Evolutionary conservation across 768 basidiomycete genomes (phyloP).

Genomic region (Cyathus striatus): DNA sequence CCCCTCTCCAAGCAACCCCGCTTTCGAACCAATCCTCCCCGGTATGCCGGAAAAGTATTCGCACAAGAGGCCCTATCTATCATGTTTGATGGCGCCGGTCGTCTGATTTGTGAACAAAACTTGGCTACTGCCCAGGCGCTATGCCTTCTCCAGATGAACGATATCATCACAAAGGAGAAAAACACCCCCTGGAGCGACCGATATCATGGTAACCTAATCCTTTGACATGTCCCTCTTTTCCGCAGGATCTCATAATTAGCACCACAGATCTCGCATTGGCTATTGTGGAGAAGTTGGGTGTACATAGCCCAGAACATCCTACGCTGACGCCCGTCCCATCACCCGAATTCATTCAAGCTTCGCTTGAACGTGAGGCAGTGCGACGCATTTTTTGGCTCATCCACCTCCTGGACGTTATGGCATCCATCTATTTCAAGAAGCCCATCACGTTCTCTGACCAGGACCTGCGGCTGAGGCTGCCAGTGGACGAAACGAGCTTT

Average conservation of each 20-base stretch:
- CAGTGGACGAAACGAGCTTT: conserved; percentile 80
- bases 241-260: conserved; percentile 7
- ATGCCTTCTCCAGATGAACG: conserved; percentile 66
- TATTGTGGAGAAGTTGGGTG: conserved; percentile 62
- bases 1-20: conserved; percentile 66
- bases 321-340: conserved; percentile 54
- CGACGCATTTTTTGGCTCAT: conserved; percentile 81
- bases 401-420: conserved; percentile 52
- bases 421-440: conserved; percentile 40
- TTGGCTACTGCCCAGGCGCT: conserved; percentile 74
- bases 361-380: conserved; percentile 72
- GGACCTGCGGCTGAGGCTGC: conserved; percentile 59
- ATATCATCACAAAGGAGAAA: conserved; percentile 42
- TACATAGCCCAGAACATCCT: conserved; percentile 59
- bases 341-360: conserved; percentile 52
- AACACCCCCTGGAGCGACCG: conserved; percentile 31
- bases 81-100: conserved; percentile 70
- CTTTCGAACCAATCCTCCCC: conserved; percentile 48
- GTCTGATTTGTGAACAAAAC: conserved; percentile 56
- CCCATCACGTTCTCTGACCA: conserved; percentile 34
- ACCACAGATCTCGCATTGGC: conserved; percentile 55
- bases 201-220: conserved; percentile 49
- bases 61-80: conserved; percentile 58
- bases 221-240: conserved; percentile 10
- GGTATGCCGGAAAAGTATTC: conserved; percentile 50